A percentile compares a stretch with the other conserved stretches of the same genome.
Conservation (phyloP, 106 monocot species). For the Hemerocallis citrina region DNA sequence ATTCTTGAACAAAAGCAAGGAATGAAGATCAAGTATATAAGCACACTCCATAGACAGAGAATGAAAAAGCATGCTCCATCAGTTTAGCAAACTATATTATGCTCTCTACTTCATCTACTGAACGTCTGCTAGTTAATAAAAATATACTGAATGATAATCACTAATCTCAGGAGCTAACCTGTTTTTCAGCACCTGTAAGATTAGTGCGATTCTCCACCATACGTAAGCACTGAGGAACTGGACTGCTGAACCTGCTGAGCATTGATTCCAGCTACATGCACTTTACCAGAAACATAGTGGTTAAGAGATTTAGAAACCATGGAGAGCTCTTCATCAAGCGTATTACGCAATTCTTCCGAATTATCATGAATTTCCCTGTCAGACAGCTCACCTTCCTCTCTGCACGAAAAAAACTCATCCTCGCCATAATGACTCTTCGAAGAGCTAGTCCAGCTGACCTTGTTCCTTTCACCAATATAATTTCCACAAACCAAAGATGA, state of each 20-base stretch:
- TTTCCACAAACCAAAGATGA: constrained; percentile 20
- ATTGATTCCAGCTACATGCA: background rate
- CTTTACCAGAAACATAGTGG: background rate
- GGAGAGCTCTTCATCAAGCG: background rate
- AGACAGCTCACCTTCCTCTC: constrained; percentile 20
- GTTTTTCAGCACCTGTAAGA: background rate
- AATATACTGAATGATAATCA: background rate
- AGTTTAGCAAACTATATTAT: too few species aligned
- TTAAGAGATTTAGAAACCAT: constrained; percentile 8
- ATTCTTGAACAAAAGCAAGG: too few species aligned
- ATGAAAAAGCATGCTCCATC: too few species aligned
- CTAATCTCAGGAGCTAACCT: constrained; percentile 20
- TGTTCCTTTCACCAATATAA: constrained; percentile 13
- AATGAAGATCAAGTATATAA: too few species aligned
- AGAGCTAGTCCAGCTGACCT: background rate
- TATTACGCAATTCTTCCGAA: constrained; percentile 14
- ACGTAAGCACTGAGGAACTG: too few species aligned
- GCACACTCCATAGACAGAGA: too few species aligned
- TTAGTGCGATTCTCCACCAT: constrained; percentile 8
- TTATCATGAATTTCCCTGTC: constrained; percentile 32
- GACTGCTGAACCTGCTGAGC: constrained; percentile 5
- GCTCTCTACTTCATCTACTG: too few species aligned
- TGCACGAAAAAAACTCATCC: background rate
- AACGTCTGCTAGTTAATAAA: too few species aligned
- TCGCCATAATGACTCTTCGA: background rate